Percentiles rank a stretch among this genome's conserved stretches.
These are phyloP conservation scores for Aquanectria penicillioides DNA, from an alignment of 2,329 filamentous ascomycete genomes.

Conservation along the genomic window DNA sequence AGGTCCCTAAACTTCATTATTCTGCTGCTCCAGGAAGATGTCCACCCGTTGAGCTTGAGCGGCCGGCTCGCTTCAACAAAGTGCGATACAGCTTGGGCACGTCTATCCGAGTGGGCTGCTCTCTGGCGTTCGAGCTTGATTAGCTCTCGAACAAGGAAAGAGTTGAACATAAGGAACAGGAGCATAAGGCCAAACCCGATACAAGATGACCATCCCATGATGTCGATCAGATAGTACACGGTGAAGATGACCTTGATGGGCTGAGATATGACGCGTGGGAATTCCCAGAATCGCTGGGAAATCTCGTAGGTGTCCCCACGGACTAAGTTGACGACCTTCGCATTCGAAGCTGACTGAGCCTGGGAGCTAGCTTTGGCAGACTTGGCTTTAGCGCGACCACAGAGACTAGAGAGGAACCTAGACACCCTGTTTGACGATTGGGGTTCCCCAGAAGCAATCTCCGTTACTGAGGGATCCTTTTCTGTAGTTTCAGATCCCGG, in stretches of 20 bases:
- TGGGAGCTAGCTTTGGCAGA: constrained; percentile 34
- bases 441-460: background rate
- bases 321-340: constrained; percentile 90
- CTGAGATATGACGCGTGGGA: constrained; percentile 77
- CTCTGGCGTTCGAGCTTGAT: constrained; percentile 76
- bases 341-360: constrained; percentile 76
- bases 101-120: constrained; percentile 78
- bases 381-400: constrained; percentile 32
- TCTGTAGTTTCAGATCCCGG: constrained; percentile 51
- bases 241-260: constrained; percentile 82
- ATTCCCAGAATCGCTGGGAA: constrained; percentile 88
- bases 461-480: constrained; percentile 43
- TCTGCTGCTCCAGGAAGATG: constrained; percentile 47
- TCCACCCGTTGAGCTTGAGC: constrained; percentile 54
- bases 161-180: constrained; percentile 75
- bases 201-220: constrained; percentile 84
- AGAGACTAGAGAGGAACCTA: constrained; percentile 32
- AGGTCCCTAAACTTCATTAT: constrained; percentile 48
- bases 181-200: constrained; percentile 77
- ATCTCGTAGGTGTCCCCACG: constrained; percentile 85
- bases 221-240: constrained; percentile 68
- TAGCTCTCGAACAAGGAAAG: constrained; percentile 71
- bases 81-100: constrained; percentile 83
- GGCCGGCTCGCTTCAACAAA: constrained; percentile 89
- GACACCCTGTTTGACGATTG: constrained; percentile 4